Evolutionary conservation across 441 rosid species (phyloP), one percentile per base, ranked within the genome.

Genomic region (Biscutella laevigata): DNA sequence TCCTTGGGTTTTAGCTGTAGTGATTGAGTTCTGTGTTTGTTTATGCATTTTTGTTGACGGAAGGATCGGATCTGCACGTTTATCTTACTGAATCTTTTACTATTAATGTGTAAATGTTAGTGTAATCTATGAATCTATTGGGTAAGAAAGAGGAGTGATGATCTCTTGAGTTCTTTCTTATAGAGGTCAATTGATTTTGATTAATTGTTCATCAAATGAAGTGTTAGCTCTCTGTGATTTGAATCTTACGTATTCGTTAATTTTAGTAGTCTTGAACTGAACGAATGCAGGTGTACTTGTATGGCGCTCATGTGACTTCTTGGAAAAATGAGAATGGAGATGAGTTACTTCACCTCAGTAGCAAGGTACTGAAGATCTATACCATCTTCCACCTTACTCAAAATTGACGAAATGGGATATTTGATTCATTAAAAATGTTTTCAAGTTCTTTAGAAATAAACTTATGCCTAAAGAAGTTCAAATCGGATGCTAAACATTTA

Each of bases 261-360:
- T 46, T 24, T 10, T 25, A 15, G 19, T 45, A 16, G 1, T 30
- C 16, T 40, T n/a, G n/a, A n/a, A n/a, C n/a, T 8, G 26, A 30
- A 14, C 6, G 36, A 59, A 34, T 64, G 35, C 64, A 83, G 87
- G 75, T 83, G n/a, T 80, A 77, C 68, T 57, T 81, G 71, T 80
- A 78, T 41, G 87, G 87, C 3, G 84, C 77, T 41, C 83, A 81
- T 30, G 83, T 83, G 56, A 80, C 84, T 40, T 80, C 91, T 52
- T 83, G 91, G 91, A 81, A 75, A 74, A 83, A 83, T 67, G 79
- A 75, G 40, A 75, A 71, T 32, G 79, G 82, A 38, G 87, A 78
- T 50, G 91, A 83, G 68, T 62, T 80, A 57, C 83, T 83, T 67
- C 68, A 78, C 66, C 76, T 80, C 53, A 83, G 87, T 64, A 75